phyloP scores from a whole-genome alignment of 2,329 filamentous ascomycete genomes.

The Aureobasidium leucospermi region DNA sequence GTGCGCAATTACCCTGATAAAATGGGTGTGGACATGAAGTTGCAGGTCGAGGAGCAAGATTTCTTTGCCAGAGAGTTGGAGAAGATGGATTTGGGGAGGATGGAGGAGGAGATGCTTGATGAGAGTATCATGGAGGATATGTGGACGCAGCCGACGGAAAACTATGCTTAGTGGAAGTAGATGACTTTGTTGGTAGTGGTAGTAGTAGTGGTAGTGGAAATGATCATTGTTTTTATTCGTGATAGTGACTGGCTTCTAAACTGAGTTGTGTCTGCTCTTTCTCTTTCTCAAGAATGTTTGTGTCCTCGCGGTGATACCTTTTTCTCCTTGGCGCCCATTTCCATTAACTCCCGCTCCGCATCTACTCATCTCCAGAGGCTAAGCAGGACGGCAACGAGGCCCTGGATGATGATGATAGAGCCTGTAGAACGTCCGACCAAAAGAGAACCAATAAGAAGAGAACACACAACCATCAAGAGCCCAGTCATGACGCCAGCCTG shows the following conservation, averaged over 20 bases:
- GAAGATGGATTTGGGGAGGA: conserved; percentile 38
- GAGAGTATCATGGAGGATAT: conserved; percentile 9
- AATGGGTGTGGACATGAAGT: conserved; percentile 47
- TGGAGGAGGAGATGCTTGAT: conserved; percentile 17
- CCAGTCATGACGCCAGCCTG: not conserved
- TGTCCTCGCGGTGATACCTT: not conserved
- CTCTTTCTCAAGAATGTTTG: not conserved
- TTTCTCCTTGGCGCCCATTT: not conserved
- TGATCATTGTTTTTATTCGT: too few relatives aligned
- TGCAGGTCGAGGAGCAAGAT: conserved; percentile 39
- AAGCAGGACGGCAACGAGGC: not conserved
- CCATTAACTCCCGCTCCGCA: not conserved
- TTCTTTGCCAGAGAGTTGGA: conserved; percentile 44
- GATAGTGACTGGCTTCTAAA: too few relatives aligned
- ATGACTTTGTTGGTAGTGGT: not conserved
- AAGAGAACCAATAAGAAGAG: not conserved
- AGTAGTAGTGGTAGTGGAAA: too few relatives aligned
- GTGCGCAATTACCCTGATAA: conserved; percentile 72
- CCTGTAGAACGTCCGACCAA: not conserved
- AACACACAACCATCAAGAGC: not conserved
- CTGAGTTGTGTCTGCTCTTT: not conserved
- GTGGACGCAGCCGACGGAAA: conserved; percentile 5
- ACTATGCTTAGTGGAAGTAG: conserved; percentile 1
- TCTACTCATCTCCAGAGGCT: not conserved
- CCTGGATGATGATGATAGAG: not conserved